These are phyloP conservation scores for Suillus spraguei DNA, from an alignment of 768 basidiomycete genomes.

Conservation along the genomic window DNA sequence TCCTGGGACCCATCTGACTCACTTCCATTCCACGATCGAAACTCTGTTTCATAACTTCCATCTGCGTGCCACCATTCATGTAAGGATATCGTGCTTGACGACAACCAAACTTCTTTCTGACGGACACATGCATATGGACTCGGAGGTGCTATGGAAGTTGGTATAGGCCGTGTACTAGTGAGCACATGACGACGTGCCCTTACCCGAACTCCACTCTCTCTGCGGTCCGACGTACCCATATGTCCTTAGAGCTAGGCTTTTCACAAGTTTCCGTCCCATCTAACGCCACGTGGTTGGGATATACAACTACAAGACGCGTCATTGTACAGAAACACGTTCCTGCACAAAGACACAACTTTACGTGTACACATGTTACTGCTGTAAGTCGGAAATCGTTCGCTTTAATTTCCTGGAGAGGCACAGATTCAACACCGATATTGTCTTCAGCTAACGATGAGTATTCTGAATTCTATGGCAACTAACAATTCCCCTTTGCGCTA, in stretches of 20 bases:
- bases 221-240: conserved; percentile 1
- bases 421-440: neutral
- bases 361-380: neutral
- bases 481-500: neutral
- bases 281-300: neutral
- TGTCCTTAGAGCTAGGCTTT: neutral
- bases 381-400: neutral
- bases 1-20: neutral
- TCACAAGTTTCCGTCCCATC: neutral
- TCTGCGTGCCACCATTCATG: neutral
- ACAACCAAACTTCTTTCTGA: neutral
- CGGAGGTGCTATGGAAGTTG: neutral
- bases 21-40: neutral
- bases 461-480: neutral
- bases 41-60: neutral
- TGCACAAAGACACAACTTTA: neutral
- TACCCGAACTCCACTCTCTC: neutral
- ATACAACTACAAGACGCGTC: neutral
- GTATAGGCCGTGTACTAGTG: neutral
- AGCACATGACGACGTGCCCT: neutral
- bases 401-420: neutral
- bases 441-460: neutral
- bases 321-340: neutral
- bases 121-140: neutral
- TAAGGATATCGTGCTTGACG: neutral